Base-by-base conservation (phyloP, 2,329 filamentous ascomycete genomes). In the Aspergillus sp. region DNA sequence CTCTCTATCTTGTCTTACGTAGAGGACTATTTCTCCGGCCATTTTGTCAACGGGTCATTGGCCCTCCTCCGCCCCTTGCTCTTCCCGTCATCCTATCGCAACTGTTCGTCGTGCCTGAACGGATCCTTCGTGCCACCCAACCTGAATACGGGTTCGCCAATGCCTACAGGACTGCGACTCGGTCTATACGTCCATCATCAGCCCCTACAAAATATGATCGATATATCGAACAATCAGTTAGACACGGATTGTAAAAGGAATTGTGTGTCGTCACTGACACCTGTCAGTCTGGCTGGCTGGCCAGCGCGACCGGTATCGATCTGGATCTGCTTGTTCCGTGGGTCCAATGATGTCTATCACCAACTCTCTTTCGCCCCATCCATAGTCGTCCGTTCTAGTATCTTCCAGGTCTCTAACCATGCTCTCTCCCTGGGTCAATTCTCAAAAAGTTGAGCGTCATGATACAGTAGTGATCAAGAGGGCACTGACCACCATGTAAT, bases 21-120 rank as follows among this genome's bases (percentile, higher is more conserved):
- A 61, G 64, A 54, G 62, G 60, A 63, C 59, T 61, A 57, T 58
- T 61, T 25, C 48, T 57, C 53, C 56, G 52, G 25, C 51, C 49
- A 41, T 23, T 47, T 21, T 47, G 58, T 58, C 57, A 55, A 44
- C 51, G 59, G 55, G 54, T 62, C 61, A 60, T 56, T 36, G 21
- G 49, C 30, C 36, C 19, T 48, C 21, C 48, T 39, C 36, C 42
- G 38, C 39, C 39, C 52, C 38, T 42, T 42, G 23, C 52, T 42
- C 13, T 42, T 42, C 36, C 38, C 38, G 38, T 41, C 51, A 25
- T 54, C 36, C 21, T 49, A 49, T 49, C 23, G 44, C 44, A 15
- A 23, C 23, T 27, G 44, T 41, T 42, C 36, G 51, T 19, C 38
- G 52, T 54, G 38, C 38, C 52, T 54, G 52, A 30, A 27, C 21